Evolutionary conservation across 192 early-diverging fungal genomes (phyloP).

Genomic region (Mortierella alpina): DNA sequence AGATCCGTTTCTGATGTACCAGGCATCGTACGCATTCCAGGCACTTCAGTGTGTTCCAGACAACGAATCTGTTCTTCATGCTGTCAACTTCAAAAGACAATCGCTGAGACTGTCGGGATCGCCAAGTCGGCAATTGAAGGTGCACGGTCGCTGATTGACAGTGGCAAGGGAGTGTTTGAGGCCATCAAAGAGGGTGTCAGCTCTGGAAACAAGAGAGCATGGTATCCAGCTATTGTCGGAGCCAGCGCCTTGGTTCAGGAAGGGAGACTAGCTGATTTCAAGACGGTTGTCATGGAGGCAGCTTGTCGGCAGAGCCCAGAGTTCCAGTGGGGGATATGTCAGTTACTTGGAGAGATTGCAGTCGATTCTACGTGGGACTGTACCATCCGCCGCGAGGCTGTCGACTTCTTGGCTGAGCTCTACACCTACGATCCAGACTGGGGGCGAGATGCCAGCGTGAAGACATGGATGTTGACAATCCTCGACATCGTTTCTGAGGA

Average conservation of each 20-base stretch:
- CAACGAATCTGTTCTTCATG: neutral
- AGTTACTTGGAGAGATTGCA: neutral
- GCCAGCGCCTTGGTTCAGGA: neutral
- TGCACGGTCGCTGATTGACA: neutral
- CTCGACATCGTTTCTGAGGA: no score
- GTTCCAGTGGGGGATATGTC: neutral
- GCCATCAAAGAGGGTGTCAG: neutral
- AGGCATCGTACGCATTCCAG: neutral
- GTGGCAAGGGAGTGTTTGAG: neutral
- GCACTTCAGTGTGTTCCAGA: neutral
- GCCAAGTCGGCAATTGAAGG: no score
- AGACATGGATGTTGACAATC: no score
- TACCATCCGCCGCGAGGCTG: neutral
- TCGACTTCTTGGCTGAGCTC: neutral
- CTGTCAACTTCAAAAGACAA: no score
- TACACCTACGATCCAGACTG: neutral
- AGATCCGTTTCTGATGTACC: conserved; percentile 1
- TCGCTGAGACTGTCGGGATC: no score
- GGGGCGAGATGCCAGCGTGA: no score
- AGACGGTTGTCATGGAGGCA: neutral
- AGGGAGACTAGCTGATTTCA: neutral
- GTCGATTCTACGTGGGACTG: neutral
- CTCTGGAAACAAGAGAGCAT: neutral
- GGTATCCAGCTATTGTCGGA: neutral
- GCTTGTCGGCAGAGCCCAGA: neutral